phyloP scores from a whole-genome alignment of 495 filamentous ascomycete species.

The Aspergillus indologenus region DNA sequence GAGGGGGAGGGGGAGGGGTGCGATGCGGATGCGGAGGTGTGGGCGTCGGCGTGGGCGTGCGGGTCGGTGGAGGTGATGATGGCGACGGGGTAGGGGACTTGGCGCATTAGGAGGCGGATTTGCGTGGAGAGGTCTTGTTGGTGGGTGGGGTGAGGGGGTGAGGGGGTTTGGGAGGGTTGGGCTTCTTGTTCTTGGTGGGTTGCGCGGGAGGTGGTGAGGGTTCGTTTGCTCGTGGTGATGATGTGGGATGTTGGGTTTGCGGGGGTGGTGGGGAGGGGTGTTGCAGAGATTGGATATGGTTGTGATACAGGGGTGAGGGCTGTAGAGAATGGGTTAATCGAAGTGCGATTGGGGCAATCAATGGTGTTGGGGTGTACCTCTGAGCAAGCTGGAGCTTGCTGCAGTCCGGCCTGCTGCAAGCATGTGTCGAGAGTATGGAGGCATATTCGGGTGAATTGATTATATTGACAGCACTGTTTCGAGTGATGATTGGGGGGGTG shows the following conservation, averaged over 20 bases:
- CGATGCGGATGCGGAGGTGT: too few species aligned
- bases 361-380: background rate
- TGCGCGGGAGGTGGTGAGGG: background rate
- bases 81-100: conserved; percentile 68
- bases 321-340: background rate
- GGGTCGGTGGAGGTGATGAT: conserved; percentile 57
- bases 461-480: too few species aligned
- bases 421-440: conserved; percentile 28
- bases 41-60: conserved; percentile 14
- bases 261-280: background rate
- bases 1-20: too few species aligned
- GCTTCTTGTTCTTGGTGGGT: conserved; percentile 6
- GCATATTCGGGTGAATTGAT: conserved; percentile 3
- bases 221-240: background rate
- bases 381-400: background rate
- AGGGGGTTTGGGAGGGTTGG: conserved; percentile 3
- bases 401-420: conserved; percentile 13
- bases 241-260: background rate
- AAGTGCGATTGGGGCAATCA: background rate
- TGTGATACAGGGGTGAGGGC: background rate
- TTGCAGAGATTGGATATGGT: background rate
- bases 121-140: conserved; percentile 23
- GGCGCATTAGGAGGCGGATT: conserved; percentile 65
- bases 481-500: background rate
- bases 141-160: background rate